Conservation (phyloP, 345 rosid genomes). For the Clausena lansium region DNA sequence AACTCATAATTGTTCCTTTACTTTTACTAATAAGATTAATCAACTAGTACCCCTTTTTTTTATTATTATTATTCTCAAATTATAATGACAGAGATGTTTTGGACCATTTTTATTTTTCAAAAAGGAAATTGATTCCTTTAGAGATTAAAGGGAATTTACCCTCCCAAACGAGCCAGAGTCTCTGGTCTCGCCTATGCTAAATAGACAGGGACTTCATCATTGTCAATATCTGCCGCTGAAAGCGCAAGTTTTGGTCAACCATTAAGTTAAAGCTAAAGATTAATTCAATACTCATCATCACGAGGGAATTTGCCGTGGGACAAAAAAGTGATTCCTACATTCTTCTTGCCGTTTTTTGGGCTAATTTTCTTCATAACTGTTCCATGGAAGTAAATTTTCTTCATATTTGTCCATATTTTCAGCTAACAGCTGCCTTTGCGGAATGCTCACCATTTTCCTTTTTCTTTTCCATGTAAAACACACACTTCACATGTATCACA, state of each 20-base stretch:
- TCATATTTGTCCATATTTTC: not conserved
- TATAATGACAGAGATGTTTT: too few species aligned
- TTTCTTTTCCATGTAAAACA: not conserved
- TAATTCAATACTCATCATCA: not conserved
- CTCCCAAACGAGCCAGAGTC: not conserved
- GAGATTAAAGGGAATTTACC: not conserved
- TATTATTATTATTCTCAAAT: too few species aligned
- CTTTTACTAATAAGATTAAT: too few species aligned
- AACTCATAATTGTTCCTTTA: too few species aligned
- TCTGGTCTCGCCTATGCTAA: too few species aligned
- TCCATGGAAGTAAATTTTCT: not conserved
- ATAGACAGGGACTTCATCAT: too few species aligned
- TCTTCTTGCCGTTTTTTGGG: not conserved
- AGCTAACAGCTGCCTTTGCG: not conserved
- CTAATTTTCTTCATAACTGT: not conserved
- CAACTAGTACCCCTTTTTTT: too few species aligned
- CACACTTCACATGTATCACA: not conserved
- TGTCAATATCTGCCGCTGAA: not conserved
- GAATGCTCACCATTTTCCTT: too few species aligned
- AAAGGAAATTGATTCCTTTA: not conserved
- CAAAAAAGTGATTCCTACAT: not conserved
- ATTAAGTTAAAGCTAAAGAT: not conserved
- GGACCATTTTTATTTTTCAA: too few species aligned
- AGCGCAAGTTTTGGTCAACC: conserved; percentile 1
- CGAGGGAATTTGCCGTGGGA: too few species aligned